These are phyloP conservation scores for Colletotrichum tanaceti DNA, from an alignment of 2,329 filamentous ascomycete species.

Conservation along the genomic window DNA sequence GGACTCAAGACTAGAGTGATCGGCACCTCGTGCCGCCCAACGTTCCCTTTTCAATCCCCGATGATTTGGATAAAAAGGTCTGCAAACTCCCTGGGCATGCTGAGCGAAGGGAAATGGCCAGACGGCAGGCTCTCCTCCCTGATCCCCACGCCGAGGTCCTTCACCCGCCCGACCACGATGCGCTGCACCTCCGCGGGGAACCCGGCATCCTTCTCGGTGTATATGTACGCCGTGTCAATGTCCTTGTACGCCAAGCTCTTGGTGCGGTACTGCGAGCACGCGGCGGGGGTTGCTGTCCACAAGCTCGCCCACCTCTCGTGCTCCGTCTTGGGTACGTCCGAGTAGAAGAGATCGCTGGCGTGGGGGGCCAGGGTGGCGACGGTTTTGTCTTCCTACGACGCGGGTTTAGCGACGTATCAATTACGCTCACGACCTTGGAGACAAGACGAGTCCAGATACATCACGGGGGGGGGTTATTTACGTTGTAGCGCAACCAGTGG, in stretches of 20 bases:
- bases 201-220: conserved; percentile 3
- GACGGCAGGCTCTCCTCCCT: too few relatives aligned
- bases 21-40: too few relatives aligned
- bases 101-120: too few relatives aligned
- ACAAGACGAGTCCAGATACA: too few relatives aligned
- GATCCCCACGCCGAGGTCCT: conserved; percentile 3
- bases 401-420: too few relatives aligned
- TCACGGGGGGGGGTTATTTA: neutral
- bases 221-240: neutral
- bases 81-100: too few relatives aligned
- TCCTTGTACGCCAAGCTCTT: neutral
- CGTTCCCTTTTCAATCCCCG: neutral
- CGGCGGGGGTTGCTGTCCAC: neutral
- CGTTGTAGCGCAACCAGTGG: too few relatives aligned
- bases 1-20: neutral
- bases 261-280: neutral
- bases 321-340: neutral
- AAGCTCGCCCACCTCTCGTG: neutral
- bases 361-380: neutral
- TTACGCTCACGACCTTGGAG: too few relatives aligned
- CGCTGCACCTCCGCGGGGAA: neutral
- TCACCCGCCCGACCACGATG: conserved; percentile 3
- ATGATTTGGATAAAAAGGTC: neutral
- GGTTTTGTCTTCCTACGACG: too few relatives aligned
- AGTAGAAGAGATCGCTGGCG: neutral